Conservation (phyloP, 2,329 filamentous ascomycete species). For the Cordyceps militaris region DNA sequence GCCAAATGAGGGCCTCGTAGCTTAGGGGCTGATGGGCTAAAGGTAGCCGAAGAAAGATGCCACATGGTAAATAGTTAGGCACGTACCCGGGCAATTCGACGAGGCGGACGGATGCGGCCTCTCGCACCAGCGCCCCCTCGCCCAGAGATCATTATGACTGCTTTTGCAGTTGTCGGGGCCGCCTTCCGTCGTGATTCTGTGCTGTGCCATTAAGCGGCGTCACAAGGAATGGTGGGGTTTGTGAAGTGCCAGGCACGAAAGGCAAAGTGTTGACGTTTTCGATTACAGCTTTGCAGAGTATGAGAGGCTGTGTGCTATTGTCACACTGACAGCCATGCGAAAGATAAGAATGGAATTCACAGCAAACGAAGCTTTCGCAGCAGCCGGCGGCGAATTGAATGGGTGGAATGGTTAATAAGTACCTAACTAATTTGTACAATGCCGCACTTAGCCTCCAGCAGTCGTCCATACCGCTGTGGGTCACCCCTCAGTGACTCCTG, state of each 20-base stretch:
- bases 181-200: background rate
- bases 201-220: background rate
- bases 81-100: constrained; percentile 36
- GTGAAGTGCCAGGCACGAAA: background rate
- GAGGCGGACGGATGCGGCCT: constrained; percentile 36
- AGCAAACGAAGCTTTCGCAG: background rate
- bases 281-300: background rate
- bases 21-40: background rate
- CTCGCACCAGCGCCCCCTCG: constrained; percentile 37
- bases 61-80: background rate
- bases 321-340: background rate
- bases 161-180: background rate
- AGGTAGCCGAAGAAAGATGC: too few species aligned
- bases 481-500: background rate
- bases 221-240: background rate
- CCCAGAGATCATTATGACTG: constrained; percentile 38
- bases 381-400: background rate
- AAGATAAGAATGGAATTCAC: background rate
- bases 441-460: background rate
- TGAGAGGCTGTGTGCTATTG: background rate
- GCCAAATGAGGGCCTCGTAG: background rate
- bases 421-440: background rate
- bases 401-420: background rate
- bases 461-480: background rate
- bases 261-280: background rate